Percentiles rank a stretch among this genome's conserved stretches.
These are phyloP conservation scores for Mycosphaerella arachidis DNA, from an alignment of 2,329 filamentous ascomycete species.

Conservation along the genomic window DNA sequence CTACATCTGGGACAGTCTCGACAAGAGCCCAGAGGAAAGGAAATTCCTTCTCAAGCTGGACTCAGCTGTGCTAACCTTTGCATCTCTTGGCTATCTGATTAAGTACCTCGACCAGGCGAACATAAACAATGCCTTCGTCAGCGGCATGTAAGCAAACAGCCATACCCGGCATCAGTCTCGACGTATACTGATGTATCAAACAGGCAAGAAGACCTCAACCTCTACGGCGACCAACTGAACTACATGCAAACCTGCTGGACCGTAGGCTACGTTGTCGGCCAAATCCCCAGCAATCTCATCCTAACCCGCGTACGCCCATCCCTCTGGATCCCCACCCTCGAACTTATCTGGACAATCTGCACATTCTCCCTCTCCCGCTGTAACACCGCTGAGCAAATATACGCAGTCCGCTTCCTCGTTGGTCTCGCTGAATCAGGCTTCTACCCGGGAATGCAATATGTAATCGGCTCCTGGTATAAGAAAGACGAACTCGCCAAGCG, in stretches of 20 bases:
- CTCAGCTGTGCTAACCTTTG: constrained; percentile 22
- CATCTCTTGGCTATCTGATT: constrained; percentile 42
- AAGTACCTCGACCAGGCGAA: constrained; percentile 42
- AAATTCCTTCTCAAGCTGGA: constrained; percentile 49
- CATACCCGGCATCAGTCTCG: too few relatives aligned
- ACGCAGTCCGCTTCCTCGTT: constrained; percentile 47
- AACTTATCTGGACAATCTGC: constrained; percentile 47
- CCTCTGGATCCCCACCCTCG: constrained; percentile 47
- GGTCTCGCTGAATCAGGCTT: constrained; percentile 49
- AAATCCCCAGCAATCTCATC: constrained; percentile 46
- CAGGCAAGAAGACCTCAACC: constrained; percentile 45
- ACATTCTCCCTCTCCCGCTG: constrained; percentile 42
- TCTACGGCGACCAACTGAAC: constrained; percentile 54
- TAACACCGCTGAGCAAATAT: constrained; percentile 41
- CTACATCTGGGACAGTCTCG: constrained; percentile 52
- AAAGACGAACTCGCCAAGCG: constrained; percentile 49
- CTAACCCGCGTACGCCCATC: constrained; percentile 46
- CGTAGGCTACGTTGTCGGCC: constrained; percentile 45
- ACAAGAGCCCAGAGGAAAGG: constrained; percentile 49
- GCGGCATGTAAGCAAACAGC: constrained; percentile 37
- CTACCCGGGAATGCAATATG: constrained; percentile 51
- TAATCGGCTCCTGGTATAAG: constrained; percentile 51
- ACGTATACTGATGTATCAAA: background rate
- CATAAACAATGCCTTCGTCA: constrained; percentile 44
- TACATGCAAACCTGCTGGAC: constrained; percentile 55